Percentiles rank a stretch among this genome's conserved stretches.
Conservation (phyloP, 2,329 filamentous ascomycete genomes). For the Neopestalotiopsis sp. region DNA sequence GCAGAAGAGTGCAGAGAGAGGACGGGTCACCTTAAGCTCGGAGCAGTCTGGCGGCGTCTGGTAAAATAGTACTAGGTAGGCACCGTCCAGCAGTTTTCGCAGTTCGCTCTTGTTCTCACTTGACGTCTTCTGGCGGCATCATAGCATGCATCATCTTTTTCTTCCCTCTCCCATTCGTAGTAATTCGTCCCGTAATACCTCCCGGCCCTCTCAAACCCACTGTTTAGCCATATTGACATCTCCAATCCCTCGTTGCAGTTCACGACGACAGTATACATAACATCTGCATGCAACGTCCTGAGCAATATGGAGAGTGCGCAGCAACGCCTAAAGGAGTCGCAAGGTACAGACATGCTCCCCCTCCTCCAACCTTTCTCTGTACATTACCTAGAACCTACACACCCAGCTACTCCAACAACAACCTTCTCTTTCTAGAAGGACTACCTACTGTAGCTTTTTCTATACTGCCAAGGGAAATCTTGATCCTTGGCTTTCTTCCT, state of each 20-base stretch:
- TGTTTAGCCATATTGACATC: background rate
- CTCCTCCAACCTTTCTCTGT: slow-evolving; percentile 12
- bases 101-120: background rate
- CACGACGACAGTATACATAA: background rate
- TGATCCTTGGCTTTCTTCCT: background rate
- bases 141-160: slow-evolving; percentile 17
- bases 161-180: slow-evolving; percentile 10
- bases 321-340: slow-evolving; percentile 27
- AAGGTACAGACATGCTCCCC: slow-evolving; percentile 15
- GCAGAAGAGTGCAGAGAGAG: background rate
- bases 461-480: background rate
- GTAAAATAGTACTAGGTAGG: no score
- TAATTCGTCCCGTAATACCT: background rate
- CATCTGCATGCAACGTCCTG: slow-evolving; percentile 4
- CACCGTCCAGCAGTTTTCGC: background rate
- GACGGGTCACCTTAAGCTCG: slow-evolving; percentile 8
- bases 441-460: background rate
- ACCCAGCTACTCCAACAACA: slow-evolving; percentile 20
- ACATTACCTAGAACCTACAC: slow-evolving; percentile 24
- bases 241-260: background rate
- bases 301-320: slow-evolving; percentile 16
- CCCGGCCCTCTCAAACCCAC: background rate
- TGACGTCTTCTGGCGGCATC: slow-evolving; percentile 18
- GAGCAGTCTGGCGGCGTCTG: slow-evolving; percentile 16
- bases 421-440: background rate